Conservation (phyloP, 164 flowering plant genomes). For the Vitis rotundifolia region DNA sequence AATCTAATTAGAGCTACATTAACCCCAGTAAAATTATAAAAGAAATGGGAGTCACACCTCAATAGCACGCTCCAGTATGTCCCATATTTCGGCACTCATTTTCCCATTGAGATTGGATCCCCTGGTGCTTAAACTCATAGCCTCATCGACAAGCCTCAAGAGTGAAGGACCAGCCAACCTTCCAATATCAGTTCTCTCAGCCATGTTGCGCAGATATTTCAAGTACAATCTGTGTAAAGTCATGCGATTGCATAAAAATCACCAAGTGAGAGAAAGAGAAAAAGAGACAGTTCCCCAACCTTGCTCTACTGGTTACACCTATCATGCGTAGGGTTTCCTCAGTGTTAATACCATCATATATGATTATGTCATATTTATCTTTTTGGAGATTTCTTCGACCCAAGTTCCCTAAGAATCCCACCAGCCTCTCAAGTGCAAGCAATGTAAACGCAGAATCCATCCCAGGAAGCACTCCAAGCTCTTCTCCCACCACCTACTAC, state of each 20-base stretch:
- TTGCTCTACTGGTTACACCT: constrained; percentile 68
- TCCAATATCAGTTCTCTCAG: constrained; percentile 91
- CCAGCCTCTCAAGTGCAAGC: constrained; percentile 48
- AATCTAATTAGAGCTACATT: constrained; percentile 9
- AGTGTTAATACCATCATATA: constrained; percentile 81
- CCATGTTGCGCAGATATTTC: constrained; percentile 68
- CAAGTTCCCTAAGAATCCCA: constrained; percentile 37
- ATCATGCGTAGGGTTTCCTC: constrained; percentile 81
- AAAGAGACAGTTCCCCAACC: constrained; percentile 36
- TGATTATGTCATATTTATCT: constrained; percentile 57
- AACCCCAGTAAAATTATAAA: background rate
- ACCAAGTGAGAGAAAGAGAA: constrained; percentile 12
- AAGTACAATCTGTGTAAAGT: constrained; percentile 64
- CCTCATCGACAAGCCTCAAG: constrained; percentile 71
- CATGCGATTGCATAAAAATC: constrained; percentile 10
- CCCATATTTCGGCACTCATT: constrained; percentile 79
- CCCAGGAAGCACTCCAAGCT: constrained; percentile 94
- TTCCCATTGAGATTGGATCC: constrained; percentile 43
- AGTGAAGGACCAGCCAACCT: constrained; percentile 82
- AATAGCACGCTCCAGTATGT: constrained; percentile 48
- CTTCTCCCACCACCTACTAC: constrained; percentile 90
- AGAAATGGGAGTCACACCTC: constrained; percentile 45
- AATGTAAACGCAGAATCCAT: constrained; percentile 86
- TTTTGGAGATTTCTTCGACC: constrained; percentile 23
- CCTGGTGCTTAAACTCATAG: constrained; percentile 42